Evolutionary conservation across 2,329 filamentous ascomycete genomes (phyloP).

Genomic region (Aspergillus sp.): DNA sequence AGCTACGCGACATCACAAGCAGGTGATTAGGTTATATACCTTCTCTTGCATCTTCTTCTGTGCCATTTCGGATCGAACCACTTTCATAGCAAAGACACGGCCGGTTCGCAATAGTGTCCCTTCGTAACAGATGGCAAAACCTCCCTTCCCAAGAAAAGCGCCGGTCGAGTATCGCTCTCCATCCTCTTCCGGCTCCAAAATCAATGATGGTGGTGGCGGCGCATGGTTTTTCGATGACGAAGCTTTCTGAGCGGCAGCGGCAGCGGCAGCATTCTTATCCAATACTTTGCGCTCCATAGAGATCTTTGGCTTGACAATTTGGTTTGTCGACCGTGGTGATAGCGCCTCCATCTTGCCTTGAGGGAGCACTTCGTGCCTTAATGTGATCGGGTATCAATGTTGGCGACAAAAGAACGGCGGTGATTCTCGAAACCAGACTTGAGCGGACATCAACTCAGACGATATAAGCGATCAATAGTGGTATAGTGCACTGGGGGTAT

Average conservation of each 20-base stretch:
- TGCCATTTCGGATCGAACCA: constrained; percentile 52
- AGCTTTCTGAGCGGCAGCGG: constrained; percentile 32
- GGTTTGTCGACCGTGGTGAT: constrained; percentile 51
- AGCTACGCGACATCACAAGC: background rate
- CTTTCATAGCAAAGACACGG: constrained; percentile 53
- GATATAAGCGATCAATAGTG: constrained; percentile 18
- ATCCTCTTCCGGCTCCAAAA: constrained; percentile 48
- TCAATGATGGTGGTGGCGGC: constrained; percentile 46
- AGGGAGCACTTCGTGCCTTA: background rate
- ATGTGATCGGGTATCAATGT: constrained; percentile 7
- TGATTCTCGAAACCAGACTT: constrained; percentile 11
- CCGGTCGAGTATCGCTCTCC: constrained; percentile 50
- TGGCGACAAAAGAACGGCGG: background rate
- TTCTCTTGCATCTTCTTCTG: constrained; percentile 57
- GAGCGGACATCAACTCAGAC: constrained; percentile 25
- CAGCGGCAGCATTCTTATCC: constrained; percentile 38
- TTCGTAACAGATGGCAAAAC: constrained; percentile 55
- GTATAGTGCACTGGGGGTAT: constrained; percentile 20
- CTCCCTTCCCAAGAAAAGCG: constrained; percentile 51
- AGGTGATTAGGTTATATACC: constrained; percentile 29
- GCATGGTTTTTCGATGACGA: constrained; percentile 47
- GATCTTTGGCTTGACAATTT: constrained; percentile 46
- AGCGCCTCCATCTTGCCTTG: constrained; percentile 48
- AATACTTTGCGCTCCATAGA: constrained; percentile 42
- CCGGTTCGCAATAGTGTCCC: constrained; percentile 46